Conservation (phyloP, 805 yeast species). For the Pichia exigua region DNA sequence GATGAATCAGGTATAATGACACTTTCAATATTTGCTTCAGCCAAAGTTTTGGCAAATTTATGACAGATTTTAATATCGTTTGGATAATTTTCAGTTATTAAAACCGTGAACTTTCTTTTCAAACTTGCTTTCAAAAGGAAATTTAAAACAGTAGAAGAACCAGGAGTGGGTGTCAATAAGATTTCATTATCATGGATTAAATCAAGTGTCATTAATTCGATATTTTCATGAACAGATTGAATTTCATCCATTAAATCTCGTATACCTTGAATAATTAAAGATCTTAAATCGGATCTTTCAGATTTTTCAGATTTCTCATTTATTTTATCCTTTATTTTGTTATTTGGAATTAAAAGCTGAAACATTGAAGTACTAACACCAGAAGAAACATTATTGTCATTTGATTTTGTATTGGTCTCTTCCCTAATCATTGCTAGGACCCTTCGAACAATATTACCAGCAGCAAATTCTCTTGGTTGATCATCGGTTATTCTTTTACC, state of each 20-base stretch:
- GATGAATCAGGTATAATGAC: conserved; percentile 90
- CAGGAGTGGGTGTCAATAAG: conserved; percentile 88
- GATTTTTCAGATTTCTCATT: conserved; percentile 15
- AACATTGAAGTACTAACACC: conserved; percentile 82
- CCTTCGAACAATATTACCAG: conserved; percentile 88
- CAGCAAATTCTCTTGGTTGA: conserved; percentile 80
- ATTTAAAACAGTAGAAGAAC: conserved; percentile 79
- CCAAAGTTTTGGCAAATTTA: conserved; percentile 66
- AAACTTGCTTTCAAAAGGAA: conserved; percentile 80
- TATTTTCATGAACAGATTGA: conserved; percentile 79
- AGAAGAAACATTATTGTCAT: conserved; percentile 18
- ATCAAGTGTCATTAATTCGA: conserved; percentile 85
- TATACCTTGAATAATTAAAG: conserved; percentile 85
- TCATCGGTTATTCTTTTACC: conserved; percentile 69
- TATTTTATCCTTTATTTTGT: conserved; percentile 12
- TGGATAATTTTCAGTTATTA: conserved; percentile 89
- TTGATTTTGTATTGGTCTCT: conserved; percentile 50
- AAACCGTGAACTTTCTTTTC: conserved; percentile 85
- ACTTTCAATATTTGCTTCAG: conserved; percentile 82
- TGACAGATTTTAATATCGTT: conserved; percentile 76
- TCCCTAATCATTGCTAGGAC: conserved; percentile 83
- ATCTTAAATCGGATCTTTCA: conserved; percentile 55
- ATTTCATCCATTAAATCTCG: conserved; percentile 90
- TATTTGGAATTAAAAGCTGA: conserved; percentile 47
- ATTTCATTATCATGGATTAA: conserved; percentile 89